These are phyloP conservation scores for Sisymbrium irio DNA, from an alignment of 345 rosid species.

Conservation along the genomic window DNA sequence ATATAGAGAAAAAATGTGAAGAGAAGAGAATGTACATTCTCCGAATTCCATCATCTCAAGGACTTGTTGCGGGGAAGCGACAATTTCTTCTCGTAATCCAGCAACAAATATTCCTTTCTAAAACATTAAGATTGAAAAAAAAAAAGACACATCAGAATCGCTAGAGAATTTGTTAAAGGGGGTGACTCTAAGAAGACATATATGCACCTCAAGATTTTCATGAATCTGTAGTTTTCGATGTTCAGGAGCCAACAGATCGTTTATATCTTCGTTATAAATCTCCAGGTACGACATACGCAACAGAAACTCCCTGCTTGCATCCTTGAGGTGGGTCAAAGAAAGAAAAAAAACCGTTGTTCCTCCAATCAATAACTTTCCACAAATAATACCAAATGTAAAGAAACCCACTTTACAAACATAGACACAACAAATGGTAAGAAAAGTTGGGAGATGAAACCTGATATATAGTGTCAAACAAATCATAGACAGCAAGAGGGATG, in stretches of 20 bases:
- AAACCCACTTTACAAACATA: neutral
- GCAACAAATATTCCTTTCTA: constrained; percentile 95
- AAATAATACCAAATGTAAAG: neutral
- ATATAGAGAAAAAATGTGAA: neutral
- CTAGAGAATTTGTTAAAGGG: neutral
- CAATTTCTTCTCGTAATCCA: constrained; percentile 93
- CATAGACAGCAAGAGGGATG: constrained; percentile 77
- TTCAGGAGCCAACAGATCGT: constrained; percentile 87
- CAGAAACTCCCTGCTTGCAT: constrained; percentile 74
- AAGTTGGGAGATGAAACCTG: constrained; percentile 40
- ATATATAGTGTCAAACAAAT: constrained; percentile 62
- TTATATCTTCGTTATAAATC: constrained; percentile 93
- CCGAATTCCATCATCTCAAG: constrained; percentile 88
- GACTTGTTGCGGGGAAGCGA: constrained; percentile 87
- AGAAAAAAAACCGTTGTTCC: neutral
- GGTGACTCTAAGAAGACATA: neutral
- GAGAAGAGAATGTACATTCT: constrained; percentile 52
- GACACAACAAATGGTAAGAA: neutral
- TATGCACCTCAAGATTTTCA: constrained; percentile 73
- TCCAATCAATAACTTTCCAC: constrained; percentile 4
- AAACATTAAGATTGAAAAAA: constrained; percentile 16
- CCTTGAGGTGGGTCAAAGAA: constrained; percentile 39
- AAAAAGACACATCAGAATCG: neutral
- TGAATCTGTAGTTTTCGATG: constrained; percentile 93
- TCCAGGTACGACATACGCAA: constrained; percentile 95